A percentile compares a stretch with the other conserved stretches of the same genome.
These are phyloP conservation scores for Phlegmacium glaucopus DNA, from an alignment of 768 basidiomycete genomes.

Conservation along the genomic window DNA sequence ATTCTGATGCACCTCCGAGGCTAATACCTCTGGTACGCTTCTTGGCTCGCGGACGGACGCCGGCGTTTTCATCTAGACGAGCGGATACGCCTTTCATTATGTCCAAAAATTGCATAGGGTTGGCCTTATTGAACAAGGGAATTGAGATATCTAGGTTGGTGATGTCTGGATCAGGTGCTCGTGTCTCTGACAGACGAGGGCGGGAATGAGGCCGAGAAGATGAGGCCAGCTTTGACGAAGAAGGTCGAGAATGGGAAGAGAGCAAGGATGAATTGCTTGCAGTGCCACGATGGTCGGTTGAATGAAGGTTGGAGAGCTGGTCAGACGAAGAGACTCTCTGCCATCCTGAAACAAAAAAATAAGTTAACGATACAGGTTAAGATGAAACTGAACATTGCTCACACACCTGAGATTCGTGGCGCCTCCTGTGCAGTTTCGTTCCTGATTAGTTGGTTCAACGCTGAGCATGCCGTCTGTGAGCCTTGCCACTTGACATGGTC, in stretches of 20 bases:
- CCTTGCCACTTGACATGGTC: constrained; percentile 30
- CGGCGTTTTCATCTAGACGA: constrained; percentile 27
- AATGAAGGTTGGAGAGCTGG: constrained; percentile 16
- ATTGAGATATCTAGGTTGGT: constrained; percentile 4
- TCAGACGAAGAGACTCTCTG: constrained; percentile 17
- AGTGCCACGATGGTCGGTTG: constrained; percentile 7
- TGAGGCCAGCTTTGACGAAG: not conserved
- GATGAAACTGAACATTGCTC: not conserved
- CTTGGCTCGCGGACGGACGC: constrained; percentile 9
- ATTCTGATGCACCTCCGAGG: not conserved
- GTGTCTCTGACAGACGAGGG: constrained; percentile 9
- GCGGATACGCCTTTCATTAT: constrained; percentile 34
- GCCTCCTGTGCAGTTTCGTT: constrained; percentile 8
- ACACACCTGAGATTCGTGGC: constrained; percentile 2
- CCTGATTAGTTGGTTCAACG: constrained; percentile 22
- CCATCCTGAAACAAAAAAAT: constrained; percentile 10
- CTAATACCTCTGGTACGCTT: not conserved
- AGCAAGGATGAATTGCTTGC: not conserved
- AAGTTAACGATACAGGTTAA: not conserved
- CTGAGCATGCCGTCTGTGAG: constrained; percentile 25
- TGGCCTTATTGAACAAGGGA: constrained; percentile 15
- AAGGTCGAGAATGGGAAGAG: not conserved
- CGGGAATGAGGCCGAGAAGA: constrained; percentile 5
- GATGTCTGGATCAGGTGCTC: constrained; percentile 1
- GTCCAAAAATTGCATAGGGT: constrained; percentile 26